phyloP scores from a whole-genome alignment of 331 rosid species.

The Cydonia oblonga region DNA sequence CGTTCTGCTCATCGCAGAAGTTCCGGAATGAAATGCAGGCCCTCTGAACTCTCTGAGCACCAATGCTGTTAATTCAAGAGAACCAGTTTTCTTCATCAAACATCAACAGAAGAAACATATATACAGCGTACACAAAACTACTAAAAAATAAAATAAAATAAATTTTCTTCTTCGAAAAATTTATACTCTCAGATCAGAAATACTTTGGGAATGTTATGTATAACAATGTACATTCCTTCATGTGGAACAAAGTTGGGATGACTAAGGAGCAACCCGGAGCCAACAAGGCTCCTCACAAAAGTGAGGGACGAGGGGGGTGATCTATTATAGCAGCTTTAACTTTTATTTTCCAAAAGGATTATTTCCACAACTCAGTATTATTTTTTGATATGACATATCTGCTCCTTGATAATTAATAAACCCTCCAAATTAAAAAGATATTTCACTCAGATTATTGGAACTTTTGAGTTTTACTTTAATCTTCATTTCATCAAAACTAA shows the following conservation, averaged over 20 bases:
- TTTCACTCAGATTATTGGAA: no score
- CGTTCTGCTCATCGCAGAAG: slow-evolving; percentile 42
- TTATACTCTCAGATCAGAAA: neutral
- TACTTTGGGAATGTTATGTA: neutral
- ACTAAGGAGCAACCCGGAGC: neutral
- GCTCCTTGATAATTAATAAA: neutral
- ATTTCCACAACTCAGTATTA: no score
- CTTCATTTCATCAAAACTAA: neutral
- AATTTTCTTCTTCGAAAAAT: no score
- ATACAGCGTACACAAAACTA: neutral
- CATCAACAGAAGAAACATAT: neutral
- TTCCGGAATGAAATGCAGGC: slow-evolving; percentile 51
- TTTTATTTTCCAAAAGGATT: no score
- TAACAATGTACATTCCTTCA: neutral
- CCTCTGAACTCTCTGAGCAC: slow-evolving; percentile 65
- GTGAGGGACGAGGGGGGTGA: no score
- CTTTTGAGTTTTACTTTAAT: neutral
- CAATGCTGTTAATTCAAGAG: slow-evolving; percentile 48
- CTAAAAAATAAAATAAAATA: no score
- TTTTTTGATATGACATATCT: neutral
- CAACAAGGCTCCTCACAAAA: no score
- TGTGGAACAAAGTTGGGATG: neutral
- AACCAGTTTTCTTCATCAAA: slow-evolving; percentile 9
- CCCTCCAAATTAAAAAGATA: neutral
- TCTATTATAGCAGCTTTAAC: no score